Conservation (phyloP, 2,329 filamentous ascomycete genomes). For the Neocatenulostroma microsporum region DNA sequence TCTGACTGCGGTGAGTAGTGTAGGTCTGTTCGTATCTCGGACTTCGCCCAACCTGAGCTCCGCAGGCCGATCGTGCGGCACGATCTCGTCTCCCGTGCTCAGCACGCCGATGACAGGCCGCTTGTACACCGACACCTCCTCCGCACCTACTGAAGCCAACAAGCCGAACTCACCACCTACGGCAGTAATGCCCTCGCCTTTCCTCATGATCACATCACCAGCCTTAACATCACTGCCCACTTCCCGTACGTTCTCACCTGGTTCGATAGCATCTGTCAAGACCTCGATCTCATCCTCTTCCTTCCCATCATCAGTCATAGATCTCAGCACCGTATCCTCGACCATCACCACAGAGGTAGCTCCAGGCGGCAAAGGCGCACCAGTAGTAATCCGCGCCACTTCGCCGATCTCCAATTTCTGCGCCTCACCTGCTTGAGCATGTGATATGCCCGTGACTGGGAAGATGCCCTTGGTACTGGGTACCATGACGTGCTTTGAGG, state of each 20-base stretch:
- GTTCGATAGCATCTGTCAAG: slow-evolving; percentile 63
- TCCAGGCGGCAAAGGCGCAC: slow-evolving; percentile 78
- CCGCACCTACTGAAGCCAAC: slow-evolving; percentile 73
- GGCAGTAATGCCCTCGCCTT: slow-evolving; percentile 75
- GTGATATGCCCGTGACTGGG: slow-evolving; percentile 77
- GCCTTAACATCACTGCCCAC: slow-evolving; percentile 77
- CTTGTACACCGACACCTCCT: slow-evolving; percentile 62
- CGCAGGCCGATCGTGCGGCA: slow-evolving; percentile 59
- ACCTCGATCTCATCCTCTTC: slow-evolving; percentile 90
- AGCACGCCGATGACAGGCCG: slow-evolving; percentile 76
- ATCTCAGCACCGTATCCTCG: slow-evolving; percentile 76
- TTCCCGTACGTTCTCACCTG: slow-evolving; percentile 83
- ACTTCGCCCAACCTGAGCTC: slow-evolving; percentile 72
- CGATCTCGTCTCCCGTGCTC: slow-evolving; percentile 91
- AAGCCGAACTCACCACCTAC: slow-evolving; percentile 88
- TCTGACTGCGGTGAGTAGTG: slow-evolving; percentile 67
- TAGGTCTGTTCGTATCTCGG: slow-evolving; percentile 85
- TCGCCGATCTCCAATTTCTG: slow-evolving; percentile 61
- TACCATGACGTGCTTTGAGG: slow-evolving; percentile 36
- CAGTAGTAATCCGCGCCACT: slow-evolving; percentile 87
- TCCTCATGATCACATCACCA: slow-evolving; percentile 61
- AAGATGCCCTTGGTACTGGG: slow-evolving; percentile 66
- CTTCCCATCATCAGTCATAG: slow-evolving; percentile 65
- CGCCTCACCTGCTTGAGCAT: slow-evolving; percentile 67
- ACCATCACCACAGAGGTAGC: slow-evolving; percentile 95